Percentiles rank a stretch among this genome's conserved stretches.
phyloP scores from a whole-genome alignment of 1,284 basidiomycete genomes.

The Schizophyllum amplum region DNA sequence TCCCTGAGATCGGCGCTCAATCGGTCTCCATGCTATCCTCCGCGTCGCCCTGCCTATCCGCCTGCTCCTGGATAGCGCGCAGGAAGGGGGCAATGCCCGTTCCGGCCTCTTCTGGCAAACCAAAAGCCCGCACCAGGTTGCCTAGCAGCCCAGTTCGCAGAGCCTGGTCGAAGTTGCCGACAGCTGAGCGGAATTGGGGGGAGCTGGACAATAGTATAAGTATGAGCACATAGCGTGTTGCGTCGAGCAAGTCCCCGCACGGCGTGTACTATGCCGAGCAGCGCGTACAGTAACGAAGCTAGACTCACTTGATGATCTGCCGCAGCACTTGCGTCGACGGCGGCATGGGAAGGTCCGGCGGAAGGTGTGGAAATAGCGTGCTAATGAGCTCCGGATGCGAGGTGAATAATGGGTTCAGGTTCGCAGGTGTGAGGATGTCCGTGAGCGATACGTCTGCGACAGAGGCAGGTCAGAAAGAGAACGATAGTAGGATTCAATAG shows the following conservation, averaged over 20 bases:
- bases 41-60: conserved; percentile 37
- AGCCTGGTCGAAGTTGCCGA: conserved; percentile 68
- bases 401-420: conserved; percentile 59
- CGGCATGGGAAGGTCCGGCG: conserved; percentile 58
- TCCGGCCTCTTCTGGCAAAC: conserved; percentile 73
- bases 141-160: conserved; percentile 68
- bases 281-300: conserved; percentile 1
- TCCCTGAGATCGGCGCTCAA: too few species aligned
- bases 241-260: too few species aligned
- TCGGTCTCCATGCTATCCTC: conserved; percentile 56
- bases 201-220: conserved; percentile 20
- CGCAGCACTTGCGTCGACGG: conserved; percentile 58
- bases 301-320: conserved; percentile 32
- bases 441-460: conserved; percentile 53
- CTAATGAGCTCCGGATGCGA: conserved; percentile 58
- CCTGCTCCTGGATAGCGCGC: conserved; percentile 66
- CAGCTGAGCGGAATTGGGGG: conserved; percentile 52
- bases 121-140: conserved; percentile 61
- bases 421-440: conserved; percentile 68
- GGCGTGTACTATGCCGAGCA: neutral
- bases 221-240: too few species aligned
- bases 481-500: neutral
- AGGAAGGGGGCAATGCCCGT: conserved; percentile 64
- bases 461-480: neutral
- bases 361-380: conserved; percentile 69